Percentiles rank a stretch among this genome's conserved stretches.
Conservation (phyloP, 31 red algal species). For the Odonthalia washingtoniensis region DNA sequence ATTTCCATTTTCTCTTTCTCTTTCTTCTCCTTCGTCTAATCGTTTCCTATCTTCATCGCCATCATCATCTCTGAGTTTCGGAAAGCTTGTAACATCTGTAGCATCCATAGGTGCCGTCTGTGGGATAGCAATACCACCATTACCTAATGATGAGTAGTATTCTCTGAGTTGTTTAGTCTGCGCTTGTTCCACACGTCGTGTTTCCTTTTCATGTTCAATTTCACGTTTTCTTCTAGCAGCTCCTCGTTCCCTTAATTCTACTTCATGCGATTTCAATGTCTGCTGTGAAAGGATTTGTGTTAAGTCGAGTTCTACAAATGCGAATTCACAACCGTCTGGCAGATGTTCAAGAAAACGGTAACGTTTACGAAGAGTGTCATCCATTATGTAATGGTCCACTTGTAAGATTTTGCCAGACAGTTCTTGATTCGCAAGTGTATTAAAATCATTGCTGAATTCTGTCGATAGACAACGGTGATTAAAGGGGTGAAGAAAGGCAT, state of each 20-base stretch:
- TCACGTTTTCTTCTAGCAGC: conserved; percentile 2
- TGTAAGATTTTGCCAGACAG: conserved; percentile 47
- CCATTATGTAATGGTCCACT: conserved; percentile 64
- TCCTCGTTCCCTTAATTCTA: conserved; percentile 44
- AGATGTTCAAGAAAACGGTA: conserved; percentile 70
- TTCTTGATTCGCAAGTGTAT: not conserved
- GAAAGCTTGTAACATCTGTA: no score
- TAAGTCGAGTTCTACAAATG: conserved; percentile 63
- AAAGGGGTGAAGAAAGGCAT: conserved; percentile 72
- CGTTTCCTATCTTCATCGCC: no score
- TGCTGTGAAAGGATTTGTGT: conserved; percentile 13
- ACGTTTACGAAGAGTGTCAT: conserved; percentile 47
- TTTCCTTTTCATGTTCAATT: conserved; percentile 31
- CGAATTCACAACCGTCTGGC: conserved; percentile 74
- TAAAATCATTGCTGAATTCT: conserved; percentile 46
- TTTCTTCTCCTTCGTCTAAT: no score
- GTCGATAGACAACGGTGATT: conserved; percentile 58
- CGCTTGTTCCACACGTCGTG: not conserved
- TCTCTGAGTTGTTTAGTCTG: conserved; percentile 13
- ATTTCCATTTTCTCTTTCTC: not conserved
- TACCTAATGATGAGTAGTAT: no score
- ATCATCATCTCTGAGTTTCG: no score
- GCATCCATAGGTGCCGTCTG: no score
- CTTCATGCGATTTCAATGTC: conserved; percentile 31
- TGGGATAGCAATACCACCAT: no score